These are phyloP conservation scores for Papiliotrema terrestris DNA, from an alignment of 1,284 basidiomycete genomes.

Conservation along the genomic window DNA sequence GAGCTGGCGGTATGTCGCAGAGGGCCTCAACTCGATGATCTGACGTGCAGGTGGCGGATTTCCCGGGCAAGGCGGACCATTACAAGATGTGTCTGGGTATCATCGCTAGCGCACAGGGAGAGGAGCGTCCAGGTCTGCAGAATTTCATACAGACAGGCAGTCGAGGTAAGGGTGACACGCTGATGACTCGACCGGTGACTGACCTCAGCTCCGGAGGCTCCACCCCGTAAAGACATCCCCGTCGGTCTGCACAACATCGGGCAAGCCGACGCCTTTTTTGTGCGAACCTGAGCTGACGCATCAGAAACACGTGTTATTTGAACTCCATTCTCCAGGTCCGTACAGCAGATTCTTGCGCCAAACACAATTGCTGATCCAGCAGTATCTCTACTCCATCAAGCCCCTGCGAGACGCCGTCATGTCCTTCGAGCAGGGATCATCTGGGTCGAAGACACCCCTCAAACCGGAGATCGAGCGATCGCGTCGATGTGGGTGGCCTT, in stretches of 20 bases:
- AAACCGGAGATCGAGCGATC: conserved; percentile 38
- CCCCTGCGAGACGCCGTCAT: conserved; percentile 44
- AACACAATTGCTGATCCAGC: conserved; percentile 4
- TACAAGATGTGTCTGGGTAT: conserved; percentile 36
- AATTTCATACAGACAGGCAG: conserved; percentile 31
- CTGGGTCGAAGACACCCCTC: neutral
- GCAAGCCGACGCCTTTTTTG: conserved; percentile 15
- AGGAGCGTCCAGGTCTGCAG: conserved; percentile 35
- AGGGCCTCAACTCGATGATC: neutral
- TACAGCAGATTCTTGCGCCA: neutral
- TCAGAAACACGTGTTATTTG: conserved; percentile 47
- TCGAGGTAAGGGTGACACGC: conserved; percentile 7
- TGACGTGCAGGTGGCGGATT: conserved; percentile 14
- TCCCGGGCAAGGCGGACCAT: conserved; percentile 39
- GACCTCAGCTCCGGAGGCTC: conserved; percentile 21
- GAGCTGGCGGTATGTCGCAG: conserved; percentile 32
- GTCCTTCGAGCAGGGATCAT: conserved; percentile 26
- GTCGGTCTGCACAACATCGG: conserved; percentile 48
- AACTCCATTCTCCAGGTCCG: conserved; percentile 42
- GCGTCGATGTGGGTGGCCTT: conserved; percentile 41
- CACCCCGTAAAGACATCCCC: conserved; percentile 39
- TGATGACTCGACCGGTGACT: neutral
- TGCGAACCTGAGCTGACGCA: conserved; percentile 7
- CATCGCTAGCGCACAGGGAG: conserved; percentile 39
- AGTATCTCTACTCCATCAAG: conserved; percentile 47